Conservation (phyloP, 306 rosid species). For the Acacia melanoxylon region DNA sequence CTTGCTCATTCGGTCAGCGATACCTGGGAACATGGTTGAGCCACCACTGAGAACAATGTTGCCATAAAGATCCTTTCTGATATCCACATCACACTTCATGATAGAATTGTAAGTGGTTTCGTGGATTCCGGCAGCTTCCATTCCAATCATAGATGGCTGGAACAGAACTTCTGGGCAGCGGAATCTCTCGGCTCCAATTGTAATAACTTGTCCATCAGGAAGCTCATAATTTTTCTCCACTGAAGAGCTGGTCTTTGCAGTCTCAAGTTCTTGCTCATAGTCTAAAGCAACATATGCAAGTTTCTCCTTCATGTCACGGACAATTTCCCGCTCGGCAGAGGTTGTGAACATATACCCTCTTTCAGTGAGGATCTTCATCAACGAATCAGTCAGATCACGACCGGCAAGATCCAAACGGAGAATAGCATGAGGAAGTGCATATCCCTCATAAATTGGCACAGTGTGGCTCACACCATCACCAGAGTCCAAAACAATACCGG, state of each 20-base stretch:
- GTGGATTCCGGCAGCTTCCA: constrained; percentile 99
- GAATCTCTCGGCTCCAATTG: constrained; percentile 98
- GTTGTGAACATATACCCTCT: constrained; percentile 99
- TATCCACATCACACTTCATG: constrained; percentile 99
- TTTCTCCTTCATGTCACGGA: constrained; percentile 98
- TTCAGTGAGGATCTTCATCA: constrained; percentile 97
- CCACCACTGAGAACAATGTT: constrained; percentile 99
- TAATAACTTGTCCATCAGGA: constrained; percentile 92
- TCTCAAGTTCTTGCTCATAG: constrained; percentile 94
- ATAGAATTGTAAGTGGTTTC: constrained; percentile 98
- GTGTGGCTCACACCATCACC: constrained; percentile 99
- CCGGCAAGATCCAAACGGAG: constrained; percentile 99
- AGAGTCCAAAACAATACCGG: constrained; percentile 94
- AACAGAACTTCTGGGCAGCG: constrained; percentile 96
- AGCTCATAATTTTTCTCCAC: constrained; percentile 96
- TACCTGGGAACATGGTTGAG: constrained; percentile 97
- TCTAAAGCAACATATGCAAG: constrained; percentile 95
- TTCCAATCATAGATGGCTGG: constrained; percentile 98
- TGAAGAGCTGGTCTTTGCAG: constrained; percentile 93
- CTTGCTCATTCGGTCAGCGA: constrained; percentile 98
- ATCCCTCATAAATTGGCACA: constrained; percentile 96
- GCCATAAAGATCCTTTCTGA: constrained; percentile 89
- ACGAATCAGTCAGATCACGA: constrained; percentile 88
- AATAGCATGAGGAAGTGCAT: constrained; percentile 95
- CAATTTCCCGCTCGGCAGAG: constrained; percentile 99